Base-by-base conservation (phyloP, 805 yeast species). In the Schizosaccharomyces octosporus region DNA sequence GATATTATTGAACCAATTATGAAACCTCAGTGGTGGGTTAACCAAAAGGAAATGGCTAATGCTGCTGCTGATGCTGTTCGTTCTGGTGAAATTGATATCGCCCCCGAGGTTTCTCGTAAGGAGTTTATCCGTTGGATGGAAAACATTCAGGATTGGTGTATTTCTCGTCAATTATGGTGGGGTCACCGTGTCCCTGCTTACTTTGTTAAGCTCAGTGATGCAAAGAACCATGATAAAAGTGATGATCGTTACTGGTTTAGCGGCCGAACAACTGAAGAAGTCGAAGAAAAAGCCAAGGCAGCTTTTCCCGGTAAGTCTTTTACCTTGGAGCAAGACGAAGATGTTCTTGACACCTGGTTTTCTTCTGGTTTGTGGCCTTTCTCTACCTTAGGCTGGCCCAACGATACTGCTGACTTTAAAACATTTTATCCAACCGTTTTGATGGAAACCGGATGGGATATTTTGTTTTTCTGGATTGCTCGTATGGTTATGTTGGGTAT, bases 1-100 rank as follows among this genome's bases (percentile, higher is more conserved):
- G 98, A 93, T 74, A 77, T 93, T 65, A 89, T 93, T 69, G 98
- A 93, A 77, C 98, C 98, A 61, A 77, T 87, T 69, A 78, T 93
- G 75, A 93, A 93, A 76, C 98, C 98, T 64, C 98, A 93, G 77
- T 93, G 98, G 98, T 93, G 97, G 97, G 97, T 93, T 66, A 76
- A 86, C 64, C 96, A 89, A 75, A 78, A 78, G 68, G 85, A 82
- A 62, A 85, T 87, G 85, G 98, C 97, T 61, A 76, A 78, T 65
- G 87, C 79, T 63, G 96, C 95, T 62, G 82, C 89, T 67, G 77
- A 81, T 61, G 97, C 87, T 62, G 96, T 90, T 63, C 81, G 80
- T 72, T 76, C 78, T 45, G 97, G 97, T 66, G 81, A 81, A 61
- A 79, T 90, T 68, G 80, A 81, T 62, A 87, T 93, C 69, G 75